A percentile compares a stretch with the other conserved stretches of the same genome.
These are phyloP conservation scores for Globisporangium cystogenes DNA, from an alignment of 352 stramenopile species.

Conservation along the genomic window DNA sequence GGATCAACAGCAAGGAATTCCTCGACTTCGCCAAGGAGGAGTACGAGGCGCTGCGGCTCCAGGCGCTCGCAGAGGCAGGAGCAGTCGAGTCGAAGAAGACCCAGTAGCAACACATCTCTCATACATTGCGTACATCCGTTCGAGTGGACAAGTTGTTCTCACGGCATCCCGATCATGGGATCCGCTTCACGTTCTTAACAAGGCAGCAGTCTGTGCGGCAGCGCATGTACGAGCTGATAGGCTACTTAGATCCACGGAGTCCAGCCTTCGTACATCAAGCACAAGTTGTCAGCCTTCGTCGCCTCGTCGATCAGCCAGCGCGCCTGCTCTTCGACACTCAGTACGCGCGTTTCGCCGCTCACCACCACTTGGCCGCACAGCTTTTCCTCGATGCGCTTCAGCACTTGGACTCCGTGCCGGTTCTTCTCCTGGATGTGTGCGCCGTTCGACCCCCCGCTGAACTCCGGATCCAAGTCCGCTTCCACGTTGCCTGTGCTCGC, in stretches of 20 bases:
- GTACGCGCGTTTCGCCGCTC: conserved; percentile 16
- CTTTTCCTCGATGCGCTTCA: conserved; percentile 74
- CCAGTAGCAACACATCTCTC: conserved; percentile 1
- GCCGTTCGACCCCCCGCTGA: neutral
- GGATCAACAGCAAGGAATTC: conserved; percentile 57
- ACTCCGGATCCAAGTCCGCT: conserved; percentile 2
- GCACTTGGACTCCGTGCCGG: conserved; percentile 56
- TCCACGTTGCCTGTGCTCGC: conserved; percentile 2
- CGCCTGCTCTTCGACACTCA: conserved; percentile 74
- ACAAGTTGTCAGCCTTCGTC: conserved; percentile 78
- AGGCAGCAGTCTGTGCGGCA: no score
- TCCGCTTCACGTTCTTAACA: no score
- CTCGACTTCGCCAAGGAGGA: conserved; percentile 59
- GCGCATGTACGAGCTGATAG: no score
- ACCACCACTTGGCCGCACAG: conserved; percentile 47
- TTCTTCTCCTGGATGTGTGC: conserved; percentile 25
- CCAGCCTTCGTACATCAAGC: conserved; percentile 88
- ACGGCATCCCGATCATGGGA: no score
- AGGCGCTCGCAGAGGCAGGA: conserved; percentile 7
- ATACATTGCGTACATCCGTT: neutral
- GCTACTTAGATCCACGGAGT: conserved; percentile 75
- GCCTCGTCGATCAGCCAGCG: conserved; percentile 75
- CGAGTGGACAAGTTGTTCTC: no score
- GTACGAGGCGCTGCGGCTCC: conserved; percentile 45
- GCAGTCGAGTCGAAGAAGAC: conserved; percentile 10